Conservation (phyloP, 1,284 basidiomycete genomes). For the Leccinum angustisporum region DNA sequence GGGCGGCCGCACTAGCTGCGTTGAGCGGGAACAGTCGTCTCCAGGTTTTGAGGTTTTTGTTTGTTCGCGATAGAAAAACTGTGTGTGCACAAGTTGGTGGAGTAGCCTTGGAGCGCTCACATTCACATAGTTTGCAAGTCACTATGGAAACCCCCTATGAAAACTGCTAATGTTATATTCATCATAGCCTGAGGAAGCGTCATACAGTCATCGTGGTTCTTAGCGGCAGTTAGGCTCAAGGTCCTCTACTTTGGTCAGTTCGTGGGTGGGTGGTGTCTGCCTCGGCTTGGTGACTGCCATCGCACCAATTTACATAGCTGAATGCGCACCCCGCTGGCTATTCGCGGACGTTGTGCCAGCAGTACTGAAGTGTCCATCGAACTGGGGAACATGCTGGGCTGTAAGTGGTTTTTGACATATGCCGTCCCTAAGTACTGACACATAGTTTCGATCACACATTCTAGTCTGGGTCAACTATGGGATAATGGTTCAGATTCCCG, state of each 20-base stretch:
- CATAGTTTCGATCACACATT: background rate
- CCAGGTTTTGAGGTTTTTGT: constrained; percentile 33
- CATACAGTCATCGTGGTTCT: constrained; percentile 51
- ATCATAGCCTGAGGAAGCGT: constrained; percentile 45
- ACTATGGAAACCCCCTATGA: constrained; percentile 46
- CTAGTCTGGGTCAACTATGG: constrained; percentile 53
- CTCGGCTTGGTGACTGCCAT: constrained; percentile 53
- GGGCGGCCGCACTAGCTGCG: constrained; percentile 33
- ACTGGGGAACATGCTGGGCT: constrained; percentile 50
- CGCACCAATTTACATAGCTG: constrained; percentile 47
- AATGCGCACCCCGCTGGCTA: constrained; percentile 52
- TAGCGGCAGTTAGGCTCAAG: constrained; percentile 40
- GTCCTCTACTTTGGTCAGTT: constrained; percentile 50
- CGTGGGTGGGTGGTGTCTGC: constrained; percentile 46
- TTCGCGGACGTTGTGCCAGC: constrained; percentile 57
- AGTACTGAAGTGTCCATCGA: constrained; percentile 55
- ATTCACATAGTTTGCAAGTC: constrained; percentile 42
- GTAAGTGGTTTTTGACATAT: constrained; percentile 31
- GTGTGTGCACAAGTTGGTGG: background rate
- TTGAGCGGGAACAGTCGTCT: constrained; percentile 52
- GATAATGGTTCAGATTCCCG: constrained; percentile 38
- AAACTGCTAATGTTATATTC: constrained; percentile 53
- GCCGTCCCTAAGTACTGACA: background rate
- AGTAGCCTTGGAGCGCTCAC: constrained; percentile 44
- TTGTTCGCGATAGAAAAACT: background rate